Evolutionary conservation across 2,329 filamentous ascomycete genomes (phyloP), one percentile per base, ranked within the genome.

Genomic region (Fusarium sp.): DNA sequence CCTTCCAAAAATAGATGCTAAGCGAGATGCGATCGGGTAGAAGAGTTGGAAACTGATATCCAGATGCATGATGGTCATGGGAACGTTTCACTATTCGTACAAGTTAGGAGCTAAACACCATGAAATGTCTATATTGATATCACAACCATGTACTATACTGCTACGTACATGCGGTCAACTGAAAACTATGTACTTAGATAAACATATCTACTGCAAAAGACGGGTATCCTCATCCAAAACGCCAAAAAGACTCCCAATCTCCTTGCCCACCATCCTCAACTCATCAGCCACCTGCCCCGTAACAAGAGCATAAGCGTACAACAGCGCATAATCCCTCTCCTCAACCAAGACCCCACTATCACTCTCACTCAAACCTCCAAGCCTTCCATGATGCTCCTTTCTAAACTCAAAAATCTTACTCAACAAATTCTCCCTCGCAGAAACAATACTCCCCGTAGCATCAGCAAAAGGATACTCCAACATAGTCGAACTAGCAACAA

Each of bases 381-480:
- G 79, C 24, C 81, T 83, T 0, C 62, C 12, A 0, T 73, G 58
- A 48, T 90, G 87, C 52, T 91, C 88, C 75, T 92, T 91, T 56
- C 95, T 86, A 79, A 96, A 98, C 74, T 92, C 89, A 73, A 96
- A 97, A 24, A 98, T 92, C 80, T 93, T 95, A 18, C 93, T 91
- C 16, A 99, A 84, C 34, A 98, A 82, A 58, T 92, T 86, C 78
- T 98, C 94, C 59, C 95, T 87, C n/a, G 91, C 89, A 74, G 92
- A 88, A 22, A 92, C 88, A 20, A 97, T 92, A 64, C 90, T 94
- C 0, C 95, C 95, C 15, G 98, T 85, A 7, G 92, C 93, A 75
- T 98, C 94, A 18, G 92, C 94, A 55, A 98, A 86, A 0, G 95
- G 94, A 75, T 97, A 98, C 79, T 97, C 94, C 3, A 98, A 86